Percentiles rank a stretch among this genome's conserved stretches.
phyloP scores from a whole-genome alignment of 2,329 filamentous ascomycete species.

The Apiospora malaysiana region DNA sequence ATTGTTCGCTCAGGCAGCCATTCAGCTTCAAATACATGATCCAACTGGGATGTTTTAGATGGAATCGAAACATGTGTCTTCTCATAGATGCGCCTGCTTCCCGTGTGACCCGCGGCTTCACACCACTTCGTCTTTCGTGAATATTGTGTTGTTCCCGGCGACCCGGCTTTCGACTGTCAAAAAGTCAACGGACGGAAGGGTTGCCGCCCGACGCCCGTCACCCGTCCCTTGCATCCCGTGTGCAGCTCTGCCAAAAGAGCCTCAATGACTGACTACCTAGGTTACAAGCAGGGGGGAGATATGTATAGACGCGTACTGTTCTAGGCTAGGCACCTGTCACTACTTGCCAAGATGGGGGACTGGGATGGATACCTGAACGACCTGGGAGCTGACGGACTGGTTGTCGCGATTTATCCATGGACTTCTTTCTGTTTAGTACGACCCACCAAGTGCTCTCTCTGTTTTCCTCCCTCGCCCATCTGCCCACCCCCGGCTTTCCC shows the following conservation, averaged over 20 bases:
- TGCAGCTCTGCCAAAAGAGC: neutral
- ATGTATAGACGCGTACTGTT: neutral
- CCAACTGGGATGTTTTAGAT: neutral
- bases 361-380: neutral
- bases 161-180: neutral
- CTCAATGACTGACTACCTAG: too few relatives aligned
- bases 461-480: neutral
- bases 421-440: too few relatives aligned
- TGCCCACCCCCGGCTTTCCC: slow-evolving; percentile 9
- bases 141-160: too few relatives aligned
- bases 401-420: neutral
- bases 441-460: neutral
- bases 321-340: neutral
- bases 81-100: neutral
- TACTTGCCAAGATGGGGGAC: neutral
- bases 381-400: neutral
- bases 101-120: neutral
- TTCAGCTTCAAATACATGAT: neutral
- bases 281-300: neutral
- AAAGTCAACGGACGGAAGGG: too few relatives aligned
- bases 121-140: too few relatives aligned
- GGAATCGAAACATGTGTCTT: neutral
- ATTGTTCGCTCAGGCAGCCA: neutral
- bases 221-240: neutral
- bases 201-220: neutral